Base-by-base conservation (phyloP, 495 filamentous ascomycete species). In the Aspergillus conjunctus region DNA sequence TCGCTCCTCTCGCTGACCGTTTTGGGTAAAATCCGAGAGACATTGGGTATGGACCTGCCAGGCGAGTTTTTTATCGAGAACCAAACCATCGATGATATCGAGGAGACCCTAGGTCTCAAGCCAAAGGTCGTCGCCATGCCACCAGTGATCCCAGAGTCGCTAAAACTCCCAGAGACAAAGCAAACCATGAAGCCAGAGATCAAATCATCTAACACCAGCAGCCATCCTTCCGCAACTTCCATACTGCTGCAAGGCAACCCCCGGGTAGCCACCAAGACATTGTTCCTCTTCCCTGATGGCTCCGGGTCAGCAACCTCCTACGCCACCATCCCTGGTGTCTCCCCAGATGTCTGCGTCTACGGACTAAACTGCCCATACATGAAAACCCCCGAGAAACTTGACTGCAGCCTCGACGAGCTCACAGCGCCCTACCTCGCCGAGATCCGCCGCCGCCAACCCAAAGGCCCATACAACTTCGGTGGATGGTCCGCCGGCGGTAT, bases 401-500 rank as follows among this genome's bases (percentile, higher is more conserved):
- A 73, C 39, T 79, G 79, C 73, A 79, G 79, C 61, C 73, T 89
- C 39, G 79, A 86, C 33, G 76, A 79, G 68, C 72, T 85, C 32
- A 83, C 84, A 20, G 75, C 78, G 17, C 75, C 81, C n/a, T 87
- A 85, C 62, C 74, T 88, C 12, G 81, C 83, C 22, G 80, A 88
- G 65, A 88, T 90, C 59, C 87, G 85, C 10, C 85, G 90, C 60
- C 86, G 90, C 33, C 81, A 92, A 75, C 85, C 92, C 0, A 81
- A 86, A 46, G 91, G 91, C 1, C 86, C 86, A 5, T 88, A 88
- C 71, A 77, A 82, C 66, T 73, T 88, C 41, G 85, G 85, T 53
- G 88, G 82, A 15, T 97, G 92, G 92, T 91, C 88, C 20, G 92
- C 91, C 9, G 92, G 92, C 52, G 92, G 92, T 44, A 90, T 94